phyloP scores from a whole-genome alignment of 169 alveolate genomes.

The Plasmodium ovale region DNA sequence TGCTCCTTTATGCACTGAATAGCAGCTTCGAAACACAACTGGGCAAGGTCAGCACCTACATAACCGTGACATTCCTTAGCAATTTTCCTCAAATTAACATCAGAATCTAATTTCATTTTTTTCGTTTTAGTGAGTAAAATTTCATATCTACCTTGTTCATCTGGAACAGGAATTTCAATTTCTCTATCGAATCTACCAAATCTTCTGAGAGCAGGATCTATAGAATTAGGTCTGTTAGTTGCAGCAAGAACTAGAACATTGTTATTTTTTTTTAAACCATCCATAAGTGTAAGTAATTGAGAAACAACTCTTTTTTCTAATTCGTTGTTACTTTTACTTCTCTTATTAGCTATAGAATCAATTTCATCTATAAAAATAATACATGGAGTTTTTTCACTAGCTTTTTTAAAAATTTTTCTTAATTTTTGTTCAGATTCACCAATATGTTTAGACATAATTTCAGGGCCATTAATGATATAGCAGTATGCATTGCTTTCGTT shows the following conservation, averaged over 20 bases:
- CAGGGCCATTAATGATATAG: conserved; percentile 85
- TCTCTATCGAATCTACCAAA: conserved; percentile 92
- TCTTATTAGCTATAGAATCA: conserved; percentile 92
- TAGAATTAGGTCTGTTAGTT: conserved; percentile 91
- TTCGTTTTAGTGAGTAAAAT: conserved; percentile 90
- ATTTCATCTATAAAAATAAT: conserved; percentile 94
- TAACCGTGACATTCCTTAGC: conserved; percentile 95
- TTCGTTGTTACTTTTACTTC: conserved; percentile 87
- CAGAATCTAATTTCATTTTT: conserved; percentile 88
- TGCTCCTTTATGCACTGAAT: conserved; percentile 85
- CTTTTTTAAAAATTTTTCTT: conserved; percentile 87
- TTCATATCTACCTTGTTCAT: conserved; percentile 91
- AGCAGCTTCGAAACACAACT: conserved; percentile 93
- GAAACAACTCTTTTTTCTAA: conserved; percentile 87
- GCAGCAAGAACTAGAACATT: conserved; percentile 94
- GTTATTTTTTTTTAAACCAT: conserved; percentile 84
- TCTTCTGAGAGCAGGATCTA: conserved; percentile 93
- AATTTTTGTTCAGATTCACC: conserved; percentile 92
- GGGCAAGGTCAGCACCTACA: conserved; percentile 94
- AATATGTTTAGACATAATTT: conserved; percentile 86
- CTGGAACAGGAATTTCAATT: conserved; percentile 90
- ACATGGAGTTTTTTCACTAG: conserved; percentile 83
- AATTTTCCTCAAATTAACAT: conserved; percentile 88
- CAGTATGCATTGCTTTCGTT: conserved; percentile 87
- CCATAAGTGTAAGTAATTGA: conserved; percentile 91